These are phyloP conservation scores for Aspergillus pseudoviridinutans DNA, from an alignment of 2,329 filamentous ascomycete genomes.

Conservation along the genomic window DNA sequence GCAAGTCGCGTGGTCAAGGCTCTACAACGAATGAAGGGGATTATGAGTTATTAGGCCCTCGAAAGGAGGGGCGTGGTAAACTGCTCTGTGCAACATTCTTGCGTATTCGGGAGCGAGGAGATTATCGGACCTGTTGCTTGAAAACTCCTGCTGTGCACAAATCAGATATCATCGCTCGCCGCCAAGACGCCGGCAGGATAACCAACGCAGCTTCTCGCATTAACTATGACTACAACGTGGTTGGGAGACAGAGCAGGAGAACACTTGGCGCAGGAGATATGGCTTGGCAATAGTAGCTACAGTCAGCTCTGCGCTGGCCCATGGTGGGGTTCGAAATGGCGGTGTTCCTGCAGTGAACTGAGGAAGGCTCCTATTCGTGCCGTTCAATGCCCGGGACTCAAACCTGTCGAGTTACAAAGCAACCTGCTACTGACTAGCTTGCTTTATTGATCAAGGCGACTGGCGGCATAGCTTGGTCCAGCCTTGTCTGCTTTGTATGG, in stretches of 20 bases:
- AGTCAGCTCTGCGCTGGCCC: constrained; percentile 5
- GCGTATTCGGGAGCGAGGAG: not conserved
- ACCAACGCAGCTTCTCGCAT: constrained; percentile 8
- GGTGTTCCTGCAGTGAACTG: constrained; percentile 19
- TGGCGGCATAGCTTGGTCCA: not conserved
- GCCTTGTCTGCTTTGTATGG: not conserved
- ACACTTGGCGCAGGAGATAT: constrained; percentile 5
- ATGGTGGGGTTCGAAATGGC: constrained; percentile 12
- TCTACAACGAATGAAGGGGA: not conserved
- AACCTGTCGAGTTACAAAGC: not conserved
- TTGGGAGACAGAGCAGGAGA: constrained; percentile 13
- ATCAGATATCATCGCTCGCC: not conserved
- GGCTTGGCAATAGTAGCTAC: constrained; percentile 16
- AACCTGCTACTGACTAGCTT: not conserved
- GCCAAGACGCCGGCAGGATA: constrained; percentile 12
- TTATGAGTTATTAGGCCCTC: not conserved
- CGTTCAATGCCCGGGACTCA: not conserved
- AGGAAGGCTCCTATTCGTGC: not conserved
- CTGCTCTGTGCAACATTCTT: not conserved
- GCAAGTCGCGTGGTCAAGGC: not conserved
- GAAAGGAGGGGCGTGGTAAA: not conserved
- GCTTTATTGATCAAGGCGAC: not conserved
- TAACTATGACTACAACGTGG: constrained; percentile 16
- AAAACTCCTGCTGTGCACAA: not conserved
- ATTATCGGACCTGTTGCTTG: not conserved